Percentiles rank a stretch among this genome's conserved stretches.
phyloP scores from a whole-genome alignment of 257 asterid genomes.

The Ilex asprella region DNA sequence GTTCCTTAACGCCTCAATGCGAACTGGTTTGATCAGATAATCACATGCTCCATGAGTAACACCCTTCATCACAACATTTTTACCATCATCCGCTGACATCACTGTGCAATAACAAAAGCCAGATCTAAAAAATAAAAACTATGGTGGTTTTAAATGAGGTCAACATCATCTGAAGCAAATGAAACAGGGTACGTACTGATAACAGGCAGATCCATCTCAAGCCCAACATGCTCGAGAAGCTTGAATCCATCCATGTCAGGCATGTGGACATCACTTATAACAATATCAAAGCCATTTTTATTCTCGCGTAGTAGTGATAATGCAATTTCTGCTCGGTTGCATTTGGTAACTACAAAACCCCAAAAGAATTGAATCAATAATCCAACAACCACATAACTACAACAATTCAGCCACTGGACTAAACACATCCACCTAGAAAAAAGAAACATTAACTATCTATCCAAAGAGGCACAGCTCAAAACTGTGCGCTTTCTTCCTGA shows the following conservation, averaged over 20 bases:
- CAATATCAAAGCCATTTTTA: constrained; percentile 68
- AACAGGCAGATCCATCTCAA: constrained; percentile 95
- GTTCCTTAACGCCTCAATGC: constrained; percentile 91
- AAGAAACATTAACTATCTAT: background rate
- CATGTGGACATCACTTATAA: constrained; percentile 95
- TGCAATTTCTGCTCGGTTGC: constrained; percentile 82
- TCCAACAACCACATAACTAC: background rate
- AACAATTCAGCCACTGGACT: background rate
- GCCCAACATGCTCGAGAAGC: constrained; percentile 78
- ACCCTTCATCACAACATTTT: constrained; percentile 87
- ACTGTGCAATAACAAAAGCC: constrained; percentile 32
- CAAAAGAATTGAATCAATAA: constrained; percentile 7
- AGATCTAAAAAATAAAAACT: background rate
- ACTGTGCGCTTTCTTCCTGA: too few species aligned
- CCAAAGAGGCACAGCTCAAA: background rate
- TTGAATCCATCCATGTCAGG: constrained; percentile 98
- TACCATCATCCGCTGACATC: constrained; percentile 98
- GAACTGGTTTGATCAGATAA: constrained; percentile 85
- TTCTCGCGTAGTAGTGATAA: constrained; percentile 58
- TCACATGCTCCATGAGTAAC: constrained; percentile 95
- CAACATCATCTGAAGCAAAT: background rate
- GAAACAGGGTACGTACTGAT: constrained; percentile 58
- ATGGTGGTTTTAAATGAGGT: background rate
- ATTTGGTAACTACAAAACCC: constrained; percentile 53
- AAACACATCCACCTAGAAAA: background rate